phyloP scores from a whole-genome alignment of 306 rosid species.

The Mucuna pruriens region DNA sequence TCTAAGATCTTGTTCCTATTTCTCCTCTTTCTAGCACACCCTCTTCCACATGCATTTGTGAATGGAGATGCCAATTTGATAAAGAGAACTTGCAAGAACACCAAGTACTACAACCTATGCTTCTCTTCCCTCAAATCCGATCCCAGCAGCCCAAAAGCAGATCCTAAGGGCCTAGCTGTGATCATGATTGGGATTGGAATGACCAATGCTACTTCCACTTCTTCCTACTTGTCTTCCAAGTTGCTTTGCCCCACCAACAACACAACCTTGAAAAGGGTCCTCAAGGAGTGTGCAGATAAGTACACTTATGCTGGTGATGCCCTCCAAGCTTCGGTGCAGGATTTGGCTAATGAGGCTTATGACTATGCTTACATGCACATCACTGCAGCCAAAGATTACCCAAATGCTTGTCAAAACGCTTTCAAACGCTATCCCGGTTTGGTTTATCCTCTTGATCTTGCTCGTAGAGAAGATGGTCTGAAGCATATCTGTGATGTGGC shows the following conservation, averaged over 20 bases:
- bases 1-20: slow-evolving; percentile 39
- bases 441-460: slow-evolving; percentile 68
- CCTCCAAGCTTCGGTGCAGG: slow-evolving; percentile 60
- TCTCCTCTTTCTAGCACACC: slow-evolving; percentile 42
- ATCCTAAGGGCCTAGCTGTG: slow-evolving; percentile 70
- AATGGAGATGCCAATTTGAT: slow-evolving; percentile 65
- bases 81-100: slow-evolving; percentile 73
- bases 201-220: slow-evolving; percentile 76
- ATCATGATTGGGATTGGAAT: slow-evolving; percentile 68
- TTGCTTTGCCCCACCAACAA: slow-evolving; percentile 43
- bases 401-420: slow-evolving; percentile 77
- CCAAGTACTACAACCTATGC: slow-evolving; percentile 76
- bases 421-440: slow-evolving; percentile 56
- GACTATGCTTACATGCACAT: slow-evolving; percentile 85
- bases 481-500: slow-evolving; percentile 85
- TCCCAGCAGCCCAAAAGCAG: slow-evolving; percentile 66
- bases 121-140: slow-evolving; percentile 68
- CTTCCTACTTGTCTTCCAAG: slow-evolving; percentile 73
- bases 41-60: slow-evolving; percentile 17
- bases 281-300: slow-evolving; percentile 78
- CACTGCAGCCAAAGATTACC: slow-evolving; percentile 81
- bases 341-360: slow-evolving; percentile 59
- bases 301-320: slow-evolving; percentile 72
- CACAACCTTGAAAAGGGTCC: slow-evolving; percentile 47
- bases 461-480: slow-evolving; percentile 70